Conservation (phyloP, 2,329 filamentous ascomycete species). For the Colletotrichum theobromicola region DNA sequence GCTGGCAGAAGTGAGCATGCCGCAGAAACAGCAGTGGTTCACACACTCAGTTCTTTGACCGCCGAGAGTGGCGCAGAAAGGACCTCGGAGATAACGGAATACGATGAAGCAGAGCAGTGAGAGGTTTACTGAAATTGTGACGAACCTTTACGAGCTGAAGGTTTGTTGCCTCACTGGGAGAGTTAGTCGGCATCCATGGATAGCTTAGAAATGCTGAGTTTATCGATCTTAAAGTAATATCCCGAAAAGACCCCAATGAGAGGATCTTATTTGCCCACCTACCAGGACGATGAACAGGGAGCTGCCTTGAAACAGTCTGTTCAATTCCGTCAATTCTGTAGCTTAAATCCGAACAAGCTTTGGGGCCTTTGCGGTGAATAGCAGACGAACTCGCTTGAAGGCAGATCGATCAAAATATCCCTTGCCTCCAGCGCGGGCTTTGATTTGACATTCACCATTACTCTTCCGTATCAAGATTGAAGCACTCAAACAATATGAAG, state of each 20-base stretch:
- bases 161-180: background rate
- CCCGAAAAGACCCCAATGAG: background rate
- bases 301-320: background rate
- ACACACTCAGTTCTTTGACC: background rate
- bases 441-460: fast-evolving
- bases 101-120: background rate
- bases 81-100: background rate
- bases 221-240: background rate
- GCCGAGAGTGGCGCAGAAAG: background rate
- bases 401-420: background rate
- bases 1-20: background rate
- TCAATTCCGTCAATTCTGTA: background rate
- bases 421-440: fast-evolving
- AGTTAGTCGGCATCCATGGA: background rate
- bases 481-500: background rate
- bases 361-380: background rate
- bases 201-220: background rate
- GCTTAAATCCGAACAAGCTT: background rate
- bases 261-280: background rate
- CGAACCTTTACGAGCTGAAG: background rate
- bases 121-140: background rate
- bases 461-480: fast-evolving
- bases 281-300: background rate
- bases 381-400: background rate
- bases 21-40: background rate